These are phyloP conservation scores for Quillaja saponaria DNA, from an alignment of 306 rosid genomes.

Conservation along the genomic window DNA sequence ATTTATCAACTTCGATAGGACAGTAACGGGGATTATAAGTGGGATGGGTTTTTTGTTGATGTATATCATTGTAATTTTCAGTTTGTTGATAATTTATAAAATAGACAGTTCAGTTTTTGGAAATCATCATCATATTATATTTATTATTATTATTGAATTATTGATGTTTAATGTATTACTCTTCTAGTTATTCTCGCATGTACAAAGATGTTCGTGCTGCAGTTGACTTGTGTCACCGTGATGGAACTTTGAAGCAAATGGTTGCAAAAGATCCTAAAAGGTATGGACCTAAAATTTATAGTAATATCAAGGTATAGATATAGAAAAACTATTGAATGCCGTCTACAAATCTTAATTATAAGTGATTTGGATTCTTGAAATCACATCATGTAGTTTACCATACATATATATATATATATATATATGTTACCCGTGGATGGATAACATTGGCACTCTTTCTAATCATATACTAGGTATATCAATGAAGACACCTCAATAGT, in stretches of 20 bases:
- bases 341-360: too few relatives aligned
- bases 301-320: constrained; percentile 19
- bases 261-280: constrained; percentile 87
- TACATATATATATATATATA: too few relatives aligned
- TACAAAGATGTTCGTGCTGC: constrained; percentile 99
- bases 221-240: constrained; percentile 96
- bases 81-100: constrained; percentile 19
- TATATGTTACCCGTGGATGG: too few relatives aligned
- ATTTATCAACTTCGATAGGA: not conserved
- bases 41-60: too few relatives aligned
- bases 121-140: constrained; percentile 21
- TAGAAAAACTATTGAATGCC: constrained; percentile 8
- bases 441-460: too few relatives aligned
- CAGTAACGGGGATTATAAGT: too few relatives aligned
- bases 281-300: constrained; percentile 43
- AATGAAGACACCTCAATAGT: constrained; percentile 75
- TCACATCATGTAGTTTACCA: too few relatives aligned
- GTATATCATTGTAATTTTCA: too few relatives aligned
- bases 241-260: constrained; percentile 96
- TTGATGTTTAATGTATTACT: constrained; percentile 10
- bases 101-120: too few relatives aligned
- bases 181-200: constrained; percentile 76
- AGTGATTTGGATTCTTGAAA: too few relatives aligned
- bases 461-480: constrained; percentile 58
- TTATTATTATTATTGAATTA: too few relatives aligned